phyloP scores from a whole-genome alignment of 2,329 filamentous ascomycete species.

The Aureobasidium namibiae region DNA sequence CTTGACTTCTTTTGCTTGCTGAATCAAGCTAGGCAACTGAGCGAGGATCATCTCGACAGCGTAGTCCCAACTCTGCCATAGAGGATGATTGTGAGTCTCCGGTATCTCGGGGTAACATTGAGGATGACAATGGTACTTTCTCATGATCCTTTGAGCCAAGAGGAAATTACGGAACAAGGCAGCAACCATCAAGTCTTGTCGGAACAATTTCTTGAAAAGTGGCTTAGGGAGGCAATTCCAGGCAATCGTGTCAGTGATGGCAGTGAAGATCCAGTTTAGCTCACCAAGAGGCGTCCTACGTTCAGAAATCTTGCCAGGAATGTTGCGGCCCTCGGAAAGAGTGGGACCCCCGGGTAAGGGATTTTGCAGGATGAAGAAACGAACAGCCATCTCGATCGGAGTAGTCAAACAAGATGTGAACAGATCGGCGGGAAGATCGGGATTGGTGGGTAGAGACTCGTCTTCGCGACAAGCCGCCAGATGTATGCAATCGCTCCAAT shows the following conservation, averaged over 20 bases:
- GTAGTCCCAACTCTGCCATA: conserved; percentile 97
- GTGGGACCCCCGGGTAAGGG: conserved; percentile 57
- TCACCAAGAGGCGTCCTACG: conserved; percentile 88
- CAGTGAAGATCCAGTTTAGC: conserved; percentile 98
- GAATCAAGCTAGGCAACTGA: conserved; percentile 75
- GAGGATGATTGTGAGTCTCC: conserved; percentile 84
- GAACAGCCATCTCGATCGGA: conserved; percentile 92
- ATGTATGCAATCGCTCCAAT: conserved; percentile 83
- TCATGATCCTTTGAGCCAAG: conserved; percentile 90
- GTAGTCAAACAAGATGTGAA: conserved; percentile 96
- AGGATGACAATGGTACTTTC: conserved; percentile 89
- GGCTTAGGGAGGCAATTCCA: conserved; percentile 91
- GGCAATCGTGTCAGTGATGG: conserved; percentile 96
- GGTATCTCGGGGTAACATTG: conserved; percentile 88
- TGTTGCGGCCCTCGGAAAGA: conserved; percentile 75
- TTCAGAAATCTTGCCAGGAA: conserved; percentile 87
- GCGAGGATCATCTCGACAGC: conserved; percentile 91
- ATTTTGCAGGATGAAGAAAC: conserved; percentile 94
- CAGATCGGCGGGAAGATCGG: conserved; percentile 82
- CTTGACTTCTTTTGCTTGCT: conserved; percentile 66
- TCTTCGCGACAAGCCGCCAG: conserved; percentile 83
- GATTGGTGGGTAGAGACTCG: conserved; percentile 91
- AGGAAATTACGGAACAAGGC: conserved; percentile 95
- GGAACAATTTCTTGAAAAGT: conserved; percentile 91
- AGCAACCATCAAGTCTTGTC: conserved; percentile 98